Conservation (phyloP, 2,329 filamentous ascomycete species). For the Helicocarpus griseus region DNA sequence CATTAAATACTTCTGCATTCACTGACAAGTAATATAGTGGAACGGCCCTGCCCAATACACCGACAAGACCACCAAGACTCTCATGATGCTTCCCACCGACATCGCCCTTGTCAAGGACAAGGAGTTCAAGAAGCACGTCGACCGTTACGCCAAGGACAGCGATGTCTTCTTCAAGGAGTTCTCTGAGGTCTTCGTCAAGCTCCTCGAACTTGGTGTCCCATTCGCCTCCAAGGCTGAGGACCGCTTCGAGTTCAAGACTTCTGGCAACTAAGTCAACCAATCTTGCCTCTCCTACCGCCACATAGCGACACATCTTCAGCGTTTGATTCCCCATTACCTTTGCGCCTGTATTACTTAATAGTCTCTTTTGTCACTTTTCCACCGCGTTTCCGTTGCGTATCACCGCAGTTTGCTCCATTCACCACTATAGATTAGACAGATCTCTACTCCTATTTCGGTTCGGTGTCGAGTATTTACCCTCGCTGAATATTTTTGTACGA, state of each 20-base stretch:
- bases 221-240: conserved; percentile 59
- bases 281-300: neutral
- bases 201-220: conserved; percentile 91
- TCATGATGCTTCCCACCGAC: conserved; percentile 98
- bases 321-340: neutral
- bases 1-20: neutral
- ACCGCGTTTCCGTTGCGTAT: conserved; percentile 21
- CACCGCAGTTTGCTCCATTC: neutral
- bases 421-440: conserved; percentile 1
- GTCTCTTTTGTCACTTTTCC: conserved; percentile 5
- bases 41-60: conserved; percentile 83
- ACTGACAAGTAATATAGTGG: conserved; percentile 43
- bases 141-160: conserved; percentile 86
- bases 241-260: conserved; percentile 56
- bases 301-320: neutral
- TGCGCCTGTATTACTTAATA: neutral
- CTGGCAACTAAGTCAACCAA: conserved; percentile 20
- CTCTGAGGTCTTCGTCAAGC: conserved; percentile 61
- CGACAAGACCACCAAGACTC: conserved; percentile 72
- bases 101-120: conserved; percentile 82
- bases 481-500: neutral
- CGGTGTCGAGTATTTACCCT: neutral
- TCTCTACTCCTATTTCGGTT: conserved; percentile 4
- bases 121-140: conserved; percentile 67
- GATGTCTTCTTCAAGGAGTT: conserved; percentile 93